Evolutionary conservation across 2,329 filamentous ascomycete species (phyloP).

Genomic region (Aspergillus eucalypticola): DNA sequence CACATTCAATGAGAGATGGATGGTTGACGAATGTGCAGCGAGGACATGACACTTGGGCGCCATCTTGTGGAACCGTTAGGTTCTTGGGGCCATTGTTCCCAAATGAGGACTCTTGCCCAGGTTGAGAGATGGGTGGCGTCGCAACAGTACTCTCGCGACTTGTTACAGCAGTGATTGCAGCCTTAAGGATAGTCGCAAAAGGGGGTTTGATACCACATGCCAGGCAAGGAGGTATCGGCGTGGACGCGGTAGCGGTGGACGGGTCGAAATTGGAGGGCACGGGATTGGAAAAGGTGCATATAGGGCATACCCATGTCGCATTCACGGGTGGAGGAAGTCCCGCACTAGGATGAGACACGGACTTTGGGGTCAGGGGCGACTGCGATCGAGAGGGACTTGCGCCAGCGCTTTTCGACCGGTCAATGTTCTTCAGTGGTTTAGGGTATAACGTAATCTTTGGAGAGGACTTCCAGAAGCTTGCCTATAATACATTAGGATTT

Average conservation of each 20-base stretch:
- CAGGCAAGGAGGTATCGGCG: constrained; percentile 79
- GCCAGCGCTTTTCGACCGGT: constrained; percentile 54
- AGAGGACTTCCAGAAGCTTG: constrained; percentile 92
- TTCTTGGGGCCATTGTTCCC: constrained; percentile 11
- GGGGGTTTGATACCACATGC: constrained; percentile 93
- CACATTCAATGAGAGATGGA: constrained; percentile 79
- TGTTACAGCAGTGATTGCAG: constrained; percentile 73
- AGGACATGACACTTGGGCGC: constrained; percentile 60
- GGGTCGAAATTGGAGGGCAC: constrained; percentile 94
- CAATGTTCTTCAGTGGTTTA: constrained; percentile 70
- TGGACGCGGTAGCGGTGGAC: constrained; percentile 73
- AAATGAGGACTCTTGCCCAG: not conserved
- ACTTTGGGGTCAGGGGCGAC: constrained; percentile 33
- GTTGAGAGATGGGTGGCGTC: constrained; percentile 9
- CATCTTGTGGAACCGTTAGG: constrained; percentile 6
- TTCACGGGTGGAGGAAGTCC: constrained; percentile 43
- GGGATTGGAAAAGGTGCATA: constrained; percentile 92
- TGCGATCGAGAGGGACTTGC: constrained; percentile 36
- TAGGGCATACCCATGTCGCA: constrained; percentile 92
- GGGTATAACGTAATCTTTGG: constrained; percentile 87
- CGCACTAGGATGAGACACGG: constrained; percentile 36
- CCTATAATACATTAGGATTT: constrained; percentile 50
- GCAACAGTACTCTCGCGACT: constrained; percentile 39
- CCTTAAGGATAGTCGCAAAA: constrained; percentile 79
- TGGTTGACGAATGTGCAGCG: constrained; percentile 94